Conservation (phyloP, 2,329 filamentous ascomycete genomes). For the Fusarium sulawesiense region DNA sequence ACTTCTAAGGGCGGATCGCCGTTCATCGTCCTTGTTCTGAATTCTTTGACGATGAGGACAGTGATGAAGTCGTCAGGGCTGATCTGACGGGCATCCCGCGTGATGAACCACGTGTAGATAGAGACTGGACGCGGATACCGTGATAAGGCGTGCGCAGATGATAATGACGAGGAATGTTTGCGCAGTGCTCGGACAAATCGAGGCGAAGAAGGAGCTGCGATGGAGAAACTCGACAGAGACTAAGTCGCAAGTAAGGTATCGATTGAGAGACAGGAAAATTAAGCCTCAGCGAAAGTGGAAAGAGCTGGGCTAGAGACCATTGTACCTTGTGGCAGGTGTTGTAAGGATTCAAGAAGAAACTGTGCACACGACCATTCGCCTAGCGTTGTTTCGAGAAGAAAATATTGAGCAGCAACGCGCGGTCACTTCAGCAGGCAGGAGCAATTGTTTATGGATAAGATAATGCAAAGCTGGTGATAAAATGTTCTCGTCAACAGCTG, state of each 20-base stretch:
- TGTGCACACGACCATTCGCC: not conserved
- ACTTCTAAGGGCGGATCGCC: accelerated
- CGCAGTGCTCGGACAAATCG: not conserved
- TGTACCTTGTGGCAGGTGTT: not conserved
- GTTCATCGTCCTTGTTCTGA: not conserved
- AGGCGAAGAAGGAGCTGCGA: not conserved
- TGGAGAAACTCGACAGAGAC: not conserved
- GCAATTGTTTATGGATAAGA: too few relatives aligned
- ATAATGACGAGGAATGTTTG: not conserved
- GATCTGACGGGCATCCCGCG: too few relatives aligned
- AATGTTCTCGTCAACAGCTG: not conserved
- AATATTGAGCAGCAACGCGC: too few relatives aligned
- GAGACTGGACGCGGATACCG: too few relatives aligned
- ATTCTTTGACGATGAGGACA: too few relatives aligned
- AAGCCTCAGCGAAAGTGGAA: too few relatives aligned
- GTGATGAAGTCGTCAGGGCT: not conserved
- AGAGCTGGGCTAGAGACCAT: too few relatives aligned
- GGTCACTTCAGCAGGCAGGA: too few relatives aligned
- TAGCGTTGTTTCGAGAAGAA: not conserved
- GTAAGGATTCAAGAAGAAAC: not conserved
- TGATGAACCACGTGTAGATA: too few relatives aligned
- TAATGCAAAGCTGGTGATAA: too few relatives aligned
- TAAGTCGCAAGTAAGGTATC: not conserved
- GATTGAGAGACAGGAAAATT: too few relatives aligned
- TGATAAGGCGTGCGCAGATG: not conserved